Percentiles rank a stretch among this genome's conserved stretches.
Conservation (phyloP, 2,329 filamentous ascomycete species). For the Apiospora hydei region DNA sequence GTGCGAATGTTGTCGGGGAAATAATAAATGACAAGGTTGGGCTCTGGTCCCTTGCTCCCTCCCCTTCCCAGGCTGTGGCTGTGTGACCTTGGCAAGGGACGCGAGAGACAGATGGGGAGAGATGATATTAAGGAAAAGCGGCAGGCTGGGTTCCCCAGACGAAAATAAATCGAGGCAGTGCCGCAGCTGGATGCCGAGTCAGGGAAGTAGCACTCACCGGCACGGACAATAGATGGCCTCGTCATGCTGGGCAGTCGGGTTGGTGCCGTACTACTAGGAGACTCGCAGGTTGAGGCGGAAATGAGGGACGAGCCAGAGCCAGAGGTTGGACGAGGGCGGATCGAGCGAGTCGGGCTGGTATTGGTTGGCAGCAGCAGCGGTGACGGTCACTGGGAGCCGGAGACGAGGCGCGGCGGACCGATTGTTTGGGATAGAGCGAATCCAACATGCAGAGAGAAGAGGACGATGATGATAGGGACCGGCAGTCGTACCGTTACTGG, state of each 20-base stretch:
- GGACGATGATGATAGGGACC: background rate
- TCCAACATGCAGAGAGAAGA: conserved; percentile 13
- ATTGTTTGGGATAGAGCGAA: background rate
- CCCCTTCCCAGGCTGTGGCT: conserved; percentile 6
- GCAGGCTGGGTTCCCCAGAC: background rate
- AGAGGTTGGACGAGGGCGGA: conserved; percentile 2
- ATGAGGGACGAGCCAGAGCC: conserved; percentile 11
- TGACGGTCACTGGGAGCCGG: background rate
- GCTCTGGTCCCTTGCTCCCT: background rate
- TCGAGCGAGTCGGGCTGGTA: background rate
- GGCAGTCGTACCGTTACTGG: background rate
- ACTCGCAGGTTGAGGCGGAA: background rate
- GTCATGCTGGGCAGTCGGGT: conserved; percentile 55
- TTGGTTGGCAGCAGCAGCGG: background rate
- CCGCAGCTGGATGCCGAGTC: conserved; percentile 15
- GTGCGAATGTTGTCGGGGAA: background rate
- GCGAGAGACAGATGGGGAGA: background rate
- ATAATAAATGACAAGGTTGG: background rate
- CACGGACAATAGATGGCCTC: conserved; percentile 66
- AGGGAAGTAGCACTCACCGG: conserved; percentile 54
- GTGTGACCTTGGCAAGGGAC: conserved; percentile 12
- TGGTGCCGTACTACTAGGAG: background rate
- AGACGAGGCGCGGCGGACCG: background rate
- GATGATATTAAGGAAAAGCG: background rate
- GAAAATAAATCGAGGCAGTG: background rate